Evolutionary conservation across 2,329 filamentous ascomycete species (phyloP), one percentile per base, ranked within the genome.

Genomic region (Calonectria hongkongensis): DNA sequence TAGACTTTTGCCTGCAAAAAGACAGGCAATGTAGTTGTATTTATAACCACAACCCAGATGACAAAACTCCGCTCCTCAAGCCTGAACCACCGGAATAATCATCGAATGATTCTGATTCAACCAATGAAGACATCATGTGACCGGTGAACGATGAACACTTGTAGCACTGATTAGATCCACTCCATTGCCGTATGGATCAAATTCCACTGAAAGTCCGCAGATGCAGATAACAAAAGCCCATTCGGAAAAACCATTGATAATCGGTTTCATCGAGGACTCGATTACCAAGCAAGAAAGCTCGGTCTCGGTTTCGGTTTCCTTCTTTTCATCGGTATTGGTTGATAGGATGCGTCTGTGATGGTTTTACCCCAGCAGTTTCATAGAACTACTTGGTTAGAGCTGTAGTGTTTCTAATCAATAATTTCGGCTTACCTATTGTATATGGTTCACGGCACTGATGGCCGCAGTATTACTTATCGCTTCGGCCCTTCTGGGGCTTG

Each of bases 141-240:
- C 33, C 51, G 25, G 25, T 28, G 8, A 15, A 30, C 30, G 21
- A 39, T 45, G 18, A 25, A 39, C 12, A 39, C 13, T 10, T 21
- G 43, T 21, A 45, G 43, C 4, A n/a, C 3, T n/a, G 8, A 8
- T 25, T 21, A 5, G 10, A 16, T 58, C 10, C 12, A 58, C 6
- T 21, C 12, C 8, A 28, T 15, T 36, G 16, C 21, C 21, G n/a
- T 58, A 39, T 58, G 12, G 33, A 15, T 9, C 54, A 58, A 58
- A 25, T 12, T 16, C 13, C 54, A 15, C n/a, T n/a, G 9, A 39
- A 58, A 58, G 54, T 58, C 54, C 54, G 54, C 30, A 58, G 21
- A 27, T 33, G 33, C 27, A 28, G 54, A 27, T 58, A 58, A 25
- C 9, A 2, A 33, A 25, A 21, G 10, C 54, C 13, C 12, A 36